Conservation (phyloP, 2,329 filamentous ascomycete species). For the Trichophyton rubrum region DNA sequence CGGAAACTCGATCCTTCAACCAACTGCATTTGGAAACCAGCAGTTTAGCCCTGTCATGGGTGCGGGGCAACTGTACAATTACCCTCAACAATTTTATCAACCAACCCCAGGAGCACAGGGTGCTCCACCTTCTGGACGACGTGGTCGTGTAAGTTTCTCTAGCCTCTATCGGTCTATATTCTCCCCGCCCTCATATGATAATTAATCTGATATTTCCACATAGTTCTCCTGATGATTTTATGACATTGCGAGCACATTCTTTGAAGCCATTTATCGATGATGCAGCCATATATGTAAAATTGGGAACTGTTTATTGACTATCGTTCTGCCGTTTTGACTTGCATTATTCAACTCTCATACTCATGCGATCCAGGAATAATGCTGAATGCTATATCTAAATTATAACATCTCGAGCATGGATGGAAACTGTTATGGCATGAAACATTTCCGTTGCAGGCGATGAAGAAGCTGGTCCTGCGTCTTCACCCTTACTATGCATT, state of each 20-base stretch:
- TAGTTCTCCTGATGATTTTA: conserved; percentile 4
- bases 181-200: not conserved
- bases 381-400: not conserved
- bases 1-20: conserved; percentile 36
- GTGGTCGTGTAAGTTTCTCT: conserved; percentile 40
- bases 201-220: not conserved
- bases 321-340: not conserved
- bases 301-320: not conserved
- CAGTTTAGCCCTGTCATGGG: conserved; percentile 36
- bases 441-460: not conserved
- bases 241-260: conserved; percentile 1
- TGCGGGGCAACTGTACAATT: conserved; percentile 38
- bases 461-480: not conserved
- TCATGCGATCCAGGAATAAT: not conserved
- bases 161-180: not conserved
- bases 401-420: not conserved
- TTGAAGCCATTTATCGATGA: conserved; percentile 2
- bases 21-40: conserved; percentile 33
- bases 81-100: conserved; percentile 40
- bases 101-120: conserved; percentile 33
- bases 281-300: conserved; percentile 4
- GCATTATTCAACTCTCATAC: not conserved
- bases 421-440: not conserved
- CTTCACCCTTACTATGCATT: not conserved
- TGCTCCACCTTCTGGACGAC: conserved; percentile 38